Conservation (phyloP, 176 grass and related monocot species). For the Ensete glaucum region DNA sequence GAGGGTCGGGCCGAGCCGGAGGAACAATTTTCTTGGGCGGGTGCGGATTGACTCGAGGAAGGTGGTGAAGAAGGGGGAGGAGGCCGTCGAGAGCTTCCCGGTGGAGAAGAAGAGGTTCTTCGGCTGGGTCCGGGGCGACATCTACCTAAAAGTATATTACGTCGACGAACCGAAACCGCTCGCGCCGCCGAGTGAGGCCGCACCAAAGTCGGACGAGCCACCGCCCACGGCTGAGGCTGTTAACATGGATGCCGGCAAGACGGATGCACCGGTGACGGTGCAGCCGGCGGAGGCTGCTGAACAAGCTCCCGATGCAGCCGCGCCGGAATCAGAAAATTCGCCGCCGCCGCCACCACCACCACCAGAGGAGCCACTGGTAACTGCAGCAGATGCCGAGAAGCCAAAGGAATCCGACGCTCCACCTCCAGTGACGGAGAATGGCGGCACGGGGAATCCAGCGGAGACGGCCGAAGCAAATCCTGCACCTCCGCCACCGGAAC, state of each 20-base stretch:
- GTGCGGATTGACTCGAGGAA: constrained; percentile 61
- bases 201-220: not conserved
- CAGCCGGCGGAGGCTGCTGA: not conserved
- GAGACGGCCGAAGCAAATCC: constrained; percentile 15
- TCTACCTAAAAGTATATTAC: constrained; percentile 71
- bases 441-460: constrained; percentile 1
- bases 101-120: constrained; percentile 76
- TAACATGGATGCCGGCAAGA: no score
- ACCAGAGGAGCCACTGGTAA: constrained; percentile 1
- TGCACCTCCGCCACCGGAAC: constrained; percentile 4
- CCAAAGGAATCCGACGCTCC: constrained; percentile 16
- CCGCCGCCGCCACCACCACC: not conserved
- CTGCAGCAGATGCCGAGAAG: constrained; percentile 5
- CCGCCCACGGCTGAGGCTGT: not conserved
- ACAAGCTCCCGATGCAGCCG: constrained; percentile 12
- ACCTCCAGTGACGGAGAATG: constrained; percentile 11
- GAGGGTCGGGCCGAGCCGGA: constrained; percentile 46
- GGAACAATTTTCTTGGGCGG: constrained; percentile 75
- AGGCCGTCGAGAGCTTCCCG: constrained; percentile 75
- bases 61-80: constrained; percentile 80
- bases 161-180: constrained; percentile 34
- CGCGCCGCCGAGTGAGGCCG: constrained; percentile 13
- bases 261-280: no score
- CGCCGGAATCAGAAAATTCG: not conserved
- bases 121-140: constrained; percentile 68